Percentiles rank a stretch among this genome's conserved stretches.
Evolutionary conservation across 805 yeast species (phyloP).

Genomic region (Maudiozyma pseudohumilis): DNA sequence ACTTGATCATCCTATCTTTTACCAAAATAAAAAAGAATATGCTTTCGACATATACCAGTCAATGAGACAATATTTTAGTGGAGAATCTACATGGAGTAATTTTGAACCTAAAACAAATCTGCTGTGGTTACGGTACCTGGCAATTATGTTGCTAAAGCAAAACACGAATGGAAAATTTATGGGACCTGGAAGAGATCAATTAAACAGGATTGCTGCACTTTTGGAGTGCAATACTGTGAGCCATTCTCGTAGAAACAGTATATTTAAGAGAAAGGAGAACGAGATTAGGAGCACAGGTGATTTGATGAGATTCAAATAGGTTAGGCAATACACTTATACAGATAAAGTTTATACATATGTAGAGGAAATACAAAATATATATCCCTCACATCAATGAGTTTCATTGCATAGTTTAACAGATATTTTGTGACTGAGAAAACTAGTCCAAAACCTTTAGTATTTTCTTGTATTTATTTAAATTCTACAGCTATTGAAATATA

Average conservation of each 20-base stretch:
- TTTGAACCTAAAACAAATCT: conserved; percentile 40
- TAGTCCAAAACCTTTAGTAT: too few species aligned
- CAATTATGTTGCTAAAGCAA: conserved; percentile 37
- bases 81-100: conserved; percentile 16
- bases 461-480: too few species aligned
- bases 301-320: conserved; percentile 15
- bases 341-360: not conserved
- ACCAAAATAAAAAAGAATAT: conserved; percentile 49
- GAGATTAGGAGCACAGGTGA: conserved; percentile 17
- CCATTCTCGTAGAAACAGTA: conserved; percentile 3
- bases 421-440: too few species aligned
- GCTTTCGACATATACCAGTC: conserved; percentile 51
- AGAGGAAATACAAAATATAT: too few species aligned
- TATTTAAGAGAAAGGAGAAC: conserved; percentile 13
- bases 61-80: conserved; percentile 35
- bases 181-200: conserved; percentile 15
- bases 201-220: conserved; percentile 9
- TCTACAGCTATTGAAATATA: too few species aligned
- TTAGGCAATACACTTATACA: not conserved
- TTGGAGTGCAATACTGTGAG: conserved; percentile 4
- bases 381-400: too few species aligned
- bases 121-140: conserved; percentile 56
- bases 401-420: too few species aligned
- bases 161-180: conserved; percentile 8
- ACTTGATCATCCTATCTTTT: conserved; percentile 56